phyloP scores from a whole-genome alignment of 352 stramenopile species.

The Phytophthora boehmeriae region DNA sequence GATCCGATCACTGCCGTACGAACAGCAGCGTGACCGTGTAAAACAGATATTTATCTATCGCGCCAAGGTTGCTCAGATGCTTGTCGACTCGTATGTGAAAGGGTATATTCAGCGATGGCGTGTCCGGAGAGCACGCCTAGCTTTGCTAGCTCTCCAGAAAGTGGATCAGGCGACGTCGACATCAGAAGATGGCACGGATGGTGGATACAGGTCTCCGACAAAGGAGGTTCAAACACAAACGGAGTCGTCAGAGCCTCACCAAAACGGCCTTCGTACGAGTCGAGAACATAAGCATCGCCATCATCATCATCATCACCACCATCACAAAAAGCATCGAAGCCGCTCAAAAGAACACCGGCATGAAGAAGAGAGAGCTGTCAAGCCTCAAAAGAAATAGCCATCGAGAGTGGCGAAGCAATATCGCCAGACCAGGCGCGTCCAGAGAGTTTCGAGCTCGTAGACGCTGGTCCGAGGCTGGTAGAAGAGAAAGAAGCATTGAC shows the following conservation, averaged over 20 bases:
- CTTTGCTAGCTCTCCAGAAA: slow-evolving; percentile 16
- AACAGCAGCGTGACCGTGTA: slow-evolving; percentile 80
- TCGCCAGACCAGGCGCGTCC: background rate
- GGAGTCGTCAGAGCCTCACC: slow-evolving; percentile 8
- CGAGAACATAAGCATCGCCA: slow-evolving; percentile 16
- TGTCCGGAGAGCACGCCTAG: slow-evolving; percentile 27
- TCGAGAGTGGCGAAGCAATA: background rate
- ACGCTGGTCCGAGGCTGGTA: slow-evolving; percentile 1
- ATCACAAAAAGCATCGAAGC: slow-evolving; percentile 23
- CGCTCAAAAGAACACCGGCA: slow-evolving; percentile 14
- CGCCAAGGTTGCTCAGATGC: slow-evolving; percentile 77
- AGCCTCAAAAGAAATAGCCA: background rate
- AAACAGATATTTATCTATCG: slow-evolving; percentile 88
- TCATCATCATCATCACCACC: slow-evolving; percentile 23
- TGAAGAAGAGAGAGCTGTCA: background rate
- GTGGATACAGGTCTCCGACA: slow-evolving; percentile 12
- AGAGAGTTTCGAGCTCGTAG: background rate
- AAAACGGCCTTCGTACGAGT: background rate
- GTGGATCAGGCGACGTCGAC: slow-evolving; percentile 29
- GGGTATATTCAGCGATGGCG: slow-evolving; percentile 70
- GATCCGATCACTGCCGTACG: slow-evolving; percentile 78
- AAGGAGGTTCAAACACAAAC: slow-evolving; percentile 39
- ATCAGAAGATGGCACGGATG: slow-evolving; percentile 1
- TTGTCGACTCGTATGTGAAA: slow-evolving; percentile 70
- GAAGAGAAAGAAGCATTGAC: slow-evolving; percentile 4